These are phyloP conservation scores for Sarocladiaceae sp. DNA, from an alignment of 2,329 filamentous ascomycete genomes.

Conservation along the genomic window DNA sequence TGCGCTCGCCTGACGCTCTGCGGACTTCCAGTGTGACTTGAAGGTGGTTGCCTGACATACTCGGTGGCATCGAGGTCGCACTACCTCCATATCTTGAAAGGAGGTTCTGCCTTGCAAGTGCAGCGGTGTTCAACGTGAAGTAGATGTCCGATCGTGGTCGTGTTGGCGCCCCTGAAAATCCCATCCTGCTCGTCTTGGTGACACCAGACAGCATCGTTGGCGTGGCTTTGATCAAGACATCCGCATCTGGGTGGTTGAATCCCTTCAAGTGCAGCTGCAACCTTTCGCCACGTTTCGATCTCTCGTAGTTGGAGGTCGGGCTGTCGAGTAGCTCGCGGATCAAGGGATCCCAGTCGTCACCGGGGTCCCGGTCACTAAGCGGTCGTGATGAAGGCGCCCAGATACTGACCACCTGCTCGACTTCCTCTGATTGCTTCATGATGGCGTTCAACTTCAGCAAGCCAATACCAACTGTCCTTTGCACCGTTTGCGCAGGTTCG, in stretches of 20 bases:
- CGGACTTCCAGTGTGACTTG: conserved; percentile 88
- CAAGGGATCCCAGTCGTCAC: conserved; percentile 66
- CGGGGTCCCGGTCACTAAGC: conserved; percentile 49
- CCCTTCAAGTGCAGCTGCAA: conserved; percentile 73
- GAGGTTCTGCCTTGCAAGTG: conserved; percentile 69
- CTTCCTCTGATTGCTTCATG: conserved; percentile 64
- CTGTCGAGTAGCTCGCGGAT: conserved; percentile 69
- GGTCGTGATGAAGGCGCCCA: conserved; percentile 60
- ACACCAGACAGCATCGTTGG: conserved; percentile 82
- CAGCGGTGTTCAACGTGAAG: conserved; percentile 72
- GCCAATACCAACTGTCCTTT: conserved; percentile 68
- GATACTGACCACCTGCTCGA: conserved; percentile 69
- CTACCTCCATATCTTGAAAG: conserved; percentile 65
- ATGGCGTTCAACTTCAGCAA: conserved; percentile 69
- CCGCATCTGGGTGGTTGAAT: conserved; percentile 72
- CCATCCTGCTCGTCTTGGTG: conserved; percentile 77
- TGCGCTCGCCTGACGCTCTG: conserved; percentile 67
- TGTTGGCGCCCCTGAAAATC: conserved; percentile 86
- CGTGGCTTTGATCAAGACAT: conserved; percentile 74
- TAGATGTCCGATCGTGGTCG: conserved; percentile 93
- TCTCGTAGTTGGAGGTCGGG: conserved; percentile 66
- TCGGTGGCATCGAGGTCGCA: conserved; percentile 61
- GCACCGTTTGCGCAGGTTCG: conserved; percentile 23
- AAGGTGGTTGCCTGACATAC: conserved; percentile 63
- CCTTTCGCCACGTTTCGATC: conserved; percentile 65